Conservation (phyloP, 495 filamentous ascomycete species). For the Delitschia confertaspora region DNA sequence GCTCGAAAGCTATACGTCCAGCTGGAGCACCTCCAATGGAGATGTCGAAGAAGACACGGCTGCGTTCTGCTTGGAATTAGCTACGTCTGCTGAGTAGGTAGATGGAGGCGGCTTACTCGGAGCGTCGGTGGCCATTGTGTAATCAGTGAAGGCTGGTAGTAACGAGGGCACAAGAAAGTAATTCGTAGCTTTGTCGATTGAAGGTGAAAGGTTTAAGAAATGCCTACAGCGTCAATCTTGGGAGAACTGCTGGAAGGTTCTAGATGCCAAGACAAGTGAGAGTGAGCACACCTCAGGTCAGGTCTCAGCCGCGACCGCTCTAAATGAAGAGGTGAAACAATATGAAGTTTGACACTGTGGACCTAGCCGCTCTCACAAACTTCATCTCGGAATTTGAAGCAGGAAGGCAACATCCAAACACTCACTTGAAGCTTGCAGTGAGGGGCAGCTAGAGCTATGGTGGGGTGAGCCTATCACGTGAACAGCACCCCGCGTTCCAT, state of each 20-base stretch:
- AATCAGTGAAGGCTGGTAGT: no score
- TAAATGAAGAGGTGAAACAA: background rate
- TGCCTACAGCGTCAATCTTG: background rate
- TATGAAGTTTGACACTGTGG: background rate
- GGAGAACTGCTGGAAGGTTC: background rate
- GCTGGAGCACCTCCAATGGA: constrained; percentile 60
- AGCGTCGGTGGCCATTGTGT: constrained; percentile 1
- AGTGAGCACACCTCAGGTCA: background rate
- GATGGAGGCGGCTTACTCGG: background rate
- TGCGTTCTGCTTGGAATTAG: constrained; percentile 37
- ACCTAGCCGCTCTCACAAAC: constrained; percentile 3
- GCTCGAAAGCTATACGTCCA: constrained; percentile 72
- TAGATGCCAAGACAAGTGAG: background rate
- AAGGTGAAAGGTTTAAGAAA: background rate
- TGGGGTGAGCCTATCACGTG: no score
- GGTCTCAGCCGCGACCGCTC: background rate
- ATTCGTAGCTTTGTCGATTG: no score
- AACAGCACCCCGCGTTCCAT: no score
- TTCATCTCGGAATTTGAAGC: no score
- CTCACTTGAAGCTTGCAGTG: background rate
- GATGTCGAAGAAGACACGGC: constrained; percentile 84
- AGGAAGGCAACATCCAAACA: no score
- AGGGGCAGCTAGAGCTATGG: background rate
- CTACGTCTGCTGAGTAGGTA: background rate
- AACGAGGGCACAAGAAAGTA: no score